phyloP scores from a whole-genome alignment of 192 early-diverging fungal genomes.

The Dimargaris verticillata region DNA sequence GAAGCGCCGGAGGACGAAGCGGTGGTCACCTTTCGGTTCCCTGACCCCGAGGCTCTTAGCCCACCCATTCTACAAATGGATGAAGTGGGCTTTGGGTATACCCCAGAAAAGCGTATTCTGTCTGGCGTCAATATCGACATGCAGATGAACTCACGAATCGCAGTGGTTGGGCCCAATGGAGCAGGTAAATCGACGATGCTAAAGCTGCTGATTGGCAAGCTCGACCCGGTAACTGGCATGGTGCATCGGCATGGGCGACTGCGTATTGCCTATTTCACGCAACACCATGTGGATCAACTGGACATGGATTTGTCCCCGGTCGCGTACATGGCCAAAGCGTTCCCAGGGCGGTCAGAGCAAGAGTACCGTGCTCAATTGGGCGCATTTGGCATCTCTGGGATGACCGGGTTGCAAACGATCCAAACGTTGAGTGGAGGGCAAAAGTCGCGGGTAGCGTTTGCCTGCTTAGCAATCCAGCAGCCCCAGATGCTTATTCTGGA shows the following conservation, averaged over 20 bases:
- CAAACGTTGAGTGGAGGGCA: slow-evolving; percentile 92
- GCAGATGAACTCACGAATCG: slow-evolving; percentile 93
- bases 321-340: slow-evolving; percentile 73
- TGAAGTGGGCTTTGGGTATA: slow-evolving; percentile 81
- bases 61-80: slow-evolving; percentile 95
- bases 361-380: slow-evolving; percentile 90
- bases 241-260: slow-evolving; percentile 85
- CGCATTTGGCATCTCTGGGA: slow-evolving; percentile 90
- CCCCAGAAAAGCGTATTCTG: slow-evolving; percentile 61
- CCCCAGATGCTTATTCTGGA: slow-evolving; percentile 95
- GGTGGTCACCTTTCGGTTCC: slow-evolving; percentile 75
- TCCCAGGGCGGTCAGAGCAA: slow-evolving; percentile 83
- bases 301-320: slow-evolving; percentile 72
- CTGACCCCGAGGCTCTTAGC: slow-evolving; percentile 81
- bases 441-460: slow-evolving; percentile 93
- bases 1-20: slow-evolving; percentile 70
- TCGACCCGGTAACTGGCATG: slow-evolving; percentile 61
- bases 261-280: slow-evolving; percentile 85
- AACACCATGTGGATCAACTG: slow-evolving; percentile 96
- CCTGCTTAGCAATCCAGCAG: slow-evolving; percentile 67
- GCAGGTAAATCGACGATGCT: slow-evolving; percentile 97
- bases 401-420: slow-evolving; percentile 86
- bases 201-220: slow-evolving; percentile 71
- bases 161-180: slow-evolving; percentile 98
- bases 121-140: slow-evolving; percentile 77